phyloP scores from a whole-genome alignment of 768 basidiomycete genomes.

The Mycena filopes region DNA sequence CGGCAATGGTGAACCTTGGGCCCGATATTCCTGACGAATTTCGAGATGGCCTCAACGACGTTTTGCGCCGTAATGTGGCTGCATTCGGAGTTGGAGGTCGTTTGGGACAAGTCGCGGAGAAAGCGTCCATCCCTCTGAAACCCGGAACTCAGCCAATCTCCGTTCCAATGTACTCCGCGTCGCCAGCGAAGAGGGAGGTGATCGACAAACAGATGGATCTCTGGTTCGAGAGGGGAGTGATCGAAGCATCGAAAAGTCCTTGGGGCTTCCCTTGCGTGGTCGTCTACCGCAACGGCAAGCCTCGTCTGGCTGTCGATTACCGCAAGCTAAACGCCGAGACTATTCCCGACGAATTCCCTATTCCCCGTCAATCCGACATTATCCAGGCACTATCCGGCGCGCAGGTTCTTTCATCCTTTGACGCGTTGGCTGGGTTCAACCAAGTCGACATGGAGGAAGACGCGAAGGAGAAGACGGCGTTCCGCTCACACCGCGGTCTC shows the following conservation, averaged over 20 bases:
- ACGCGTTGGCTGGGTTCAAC: no score
- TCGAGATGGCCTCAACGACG: constrained; percentile 1
- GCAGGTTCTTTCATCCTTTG: constrained; percentile 14
- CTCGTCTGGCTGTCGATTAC: constrained; percentile 48
- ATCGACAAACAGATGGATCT: constrained; percentile 42
- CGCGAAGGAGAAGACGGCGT: constrained; percentile 40
- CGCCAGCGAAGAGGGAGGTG: constrained; percentile 36
- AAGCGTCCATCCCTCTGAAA: constrained; percentile 25
- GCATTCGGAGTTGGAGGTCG: constrained; percentile 39
- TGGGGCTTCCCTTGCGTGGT: constrained; percentile 38
- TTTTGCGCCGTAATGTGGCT: constrained; percentile 18
- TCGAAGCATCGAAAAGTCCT: constrained; percentile 42
- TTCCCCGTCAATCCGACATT: not conserved
- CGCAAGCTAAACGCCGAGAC: constrained; percentile 16
- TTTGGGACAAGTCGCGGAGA: constrained; percentile 35
- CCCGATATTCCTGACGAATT: constrained; percentile 29
- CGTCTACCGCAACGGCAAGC: constrained; percentile 49
- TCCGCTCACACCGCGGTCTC: constrained; percentile 43
- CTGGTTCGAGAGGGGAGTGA: constrained; percentile 42
- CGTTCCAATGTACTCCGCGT: constrained; percentile 36
- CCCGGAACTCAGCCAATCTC: constrained; percentile 33
- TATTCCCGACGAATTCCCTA: not conserved
- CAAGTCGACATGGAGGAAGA: not conserved
- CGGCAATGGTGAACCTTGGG: constrained; percentile 28
- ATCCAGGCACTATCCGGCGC: not conserved